Percentiles rank a stretch among this genome's conserved stretches.
These are phyloP conservation scores for Inga leiocalycina DNA, from an alignment of 306 rosid species.

Conservation along the genomic window DNA sequence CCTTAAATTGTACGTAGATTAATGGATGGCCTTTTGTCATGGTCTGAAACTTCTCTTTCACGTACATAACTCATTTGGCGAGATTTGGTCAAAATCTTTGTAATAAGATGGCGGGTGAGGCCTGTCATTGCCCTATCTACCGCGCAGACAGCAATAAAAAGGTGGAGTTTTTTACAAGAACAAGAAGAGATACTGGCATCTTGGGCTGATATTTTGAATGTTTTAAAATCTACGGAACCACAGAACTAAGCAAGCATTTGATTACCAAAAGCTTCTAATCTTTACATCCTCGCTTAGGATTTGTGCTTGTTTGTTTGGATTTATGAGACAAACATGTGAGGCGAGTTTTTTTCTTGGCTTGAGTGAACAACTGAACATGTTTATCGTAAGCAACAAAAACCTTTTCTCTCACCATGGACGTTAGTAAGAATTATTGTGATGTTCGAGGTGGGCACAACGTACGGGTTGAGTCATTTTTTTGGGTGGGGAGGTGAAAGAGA, in stretches of 20 bases:
- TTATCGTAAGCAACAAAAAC: no score
- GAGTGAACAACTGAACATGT: no score
- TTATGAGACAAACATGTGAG: no score
- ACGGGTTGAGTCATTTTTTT: no score
- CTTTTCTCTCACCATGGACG: no score
- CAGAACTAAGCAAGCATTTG: neutral
- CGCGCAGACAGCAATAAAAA: neutral
- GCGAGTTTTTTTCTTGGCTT: no score
- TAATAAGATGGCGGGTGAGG: neutral
- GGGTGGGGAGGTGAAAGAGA: no score
- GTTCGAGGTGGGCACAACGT: no score
- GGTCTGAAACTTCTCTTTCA: neutral
- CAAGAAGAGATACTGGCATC: no score
- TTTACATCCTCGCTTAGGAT: neutral
- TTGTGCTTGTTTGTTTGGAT: no score
- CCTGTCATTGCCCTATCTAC: neutral
- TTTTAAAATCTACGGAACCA: neutral
- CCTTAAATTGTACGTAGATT: conserved; percentile 30
- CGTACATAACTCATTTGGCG: neutral
- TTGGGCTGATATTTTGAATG: neutral
- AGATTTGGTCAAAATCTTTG: neutral
- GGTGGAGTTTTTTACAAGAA: neutral
- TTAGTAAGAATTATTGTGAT: no score
- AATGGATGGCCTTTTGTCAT: neutral
- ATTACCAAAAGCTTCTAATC: neutral